phyloP scores from a whole-genome alignment of 148 eudicot genomes.

The Rhododendron kiyosumense region DNA sequence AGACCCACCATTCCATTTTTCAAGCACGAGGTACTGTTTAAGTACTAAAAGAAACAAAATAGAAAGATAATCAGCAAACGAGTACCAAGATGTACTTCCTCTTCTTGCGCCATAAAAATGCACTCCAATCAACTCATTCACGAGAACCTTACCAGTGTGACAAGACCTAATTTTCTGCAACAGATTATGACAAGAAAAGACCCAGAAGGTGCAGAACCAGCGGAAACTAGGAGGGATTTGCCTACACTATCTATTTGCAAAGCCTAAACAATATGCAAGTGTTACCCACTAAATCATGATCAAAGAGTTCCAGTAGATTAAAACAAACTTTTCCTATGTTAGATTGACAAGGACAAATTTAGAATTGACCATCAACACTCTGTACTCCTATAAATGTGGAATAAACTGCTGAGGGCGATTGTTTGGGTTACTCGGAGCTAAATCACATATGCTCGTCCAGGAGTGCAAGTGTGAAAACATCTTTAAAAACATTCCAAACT shows the following conservation, averaged over 20 bases:
- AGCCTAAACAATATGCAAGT: not conserved
- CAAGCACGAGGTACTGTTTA: not conserved
- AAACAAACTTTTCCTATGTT: not conserved
- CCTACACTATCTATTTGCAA: not conserved
- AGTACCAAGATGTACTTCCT: not conserved
- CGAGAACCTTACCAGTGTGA: no score
- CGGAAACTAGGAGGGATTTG: not conserved
- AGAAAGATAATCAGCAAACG: not conserved
- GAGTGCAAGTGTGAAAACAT: no score
- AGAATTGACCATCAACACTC: not conserved
- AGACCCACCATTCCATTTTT: not conserved
- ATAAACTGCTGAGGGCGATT: no score
- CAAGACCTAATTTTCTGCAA: no score
- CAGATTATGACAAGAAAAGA: no score
- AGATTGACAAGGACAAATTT: not conserved
- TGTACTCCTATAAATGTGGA: not conserved
- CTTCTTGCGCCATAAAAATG: no score
- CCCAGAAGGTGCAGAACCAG: not conserved
- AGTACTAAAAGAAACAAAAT: not conserved
- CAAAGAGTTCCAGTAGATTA: not conserved
- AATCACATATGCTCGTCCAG: no score
- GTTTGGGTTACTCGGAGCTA: not conserved
- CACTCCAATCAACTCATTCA: no score
- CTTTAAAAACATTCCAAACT: no score
- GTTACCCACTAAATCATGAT: not conserved